Evolutionary conservation across 163 green algal species (phyloP).

Genomic region (Coccomyxa subellipsoidea): DNA sequence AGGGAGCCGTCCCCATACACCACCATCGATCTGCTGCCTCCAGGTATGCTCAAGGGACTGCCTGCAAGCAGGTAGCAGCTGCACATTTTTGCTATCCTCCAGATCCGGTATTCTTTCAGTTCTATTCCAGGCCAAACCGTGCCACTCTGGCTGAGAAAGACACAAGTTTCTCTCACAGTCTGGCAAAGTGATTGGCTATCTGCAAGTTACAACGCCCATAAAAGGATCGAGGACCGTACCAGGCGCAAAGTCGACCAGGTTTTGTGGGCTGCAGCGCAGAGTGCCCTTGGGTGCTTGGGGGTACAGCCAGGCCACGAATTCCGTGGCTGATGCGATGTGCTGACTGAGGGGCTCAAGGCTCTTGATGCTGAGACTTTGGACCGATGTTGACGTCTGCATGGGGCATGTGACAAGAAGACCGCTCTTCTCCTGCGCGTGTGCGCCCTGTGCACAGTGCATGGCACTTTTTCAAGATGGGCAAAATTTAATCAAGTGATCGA

Average conservation of each 20-base stretch:
- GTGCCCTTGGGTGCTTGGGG: slow-evolving; percentile 2
- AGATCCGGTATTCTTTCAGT: no score
- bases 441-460: not conserved
- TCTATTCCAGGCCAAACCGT: no score
- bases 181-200: not conserved
- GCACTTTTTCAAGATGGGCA: not conserved
- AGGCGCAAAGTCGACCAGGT: not conserved
- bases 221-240: not conserved
- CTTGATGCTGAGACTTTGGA: slow-evolving; percentile 25
- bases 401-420: slow-evolving; percentile 20
- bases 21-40: not conserved
- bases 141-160: no score
- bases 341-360: slow-evolving; percentile 12
- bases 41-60: slow-evolving; percentile 1
- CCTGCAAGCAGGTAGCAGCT: not conserved
- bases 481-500: no score
- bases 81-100: no score
- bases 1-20: not conserved
- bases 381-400: slow-evolving; percentile 9
- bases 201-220: not conserved
- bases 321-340: slow-evolving; percentile 3
- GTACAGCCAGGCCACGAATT: slow-evolving; percentile 21
- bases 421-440: not conserved
- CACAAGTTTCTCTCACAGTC: no score
- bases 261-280: not conserved